Evolutionary conservation across 805 yeast genomes (phyloP).

Genomic region (Nakazawaea ernobii): DNA sequence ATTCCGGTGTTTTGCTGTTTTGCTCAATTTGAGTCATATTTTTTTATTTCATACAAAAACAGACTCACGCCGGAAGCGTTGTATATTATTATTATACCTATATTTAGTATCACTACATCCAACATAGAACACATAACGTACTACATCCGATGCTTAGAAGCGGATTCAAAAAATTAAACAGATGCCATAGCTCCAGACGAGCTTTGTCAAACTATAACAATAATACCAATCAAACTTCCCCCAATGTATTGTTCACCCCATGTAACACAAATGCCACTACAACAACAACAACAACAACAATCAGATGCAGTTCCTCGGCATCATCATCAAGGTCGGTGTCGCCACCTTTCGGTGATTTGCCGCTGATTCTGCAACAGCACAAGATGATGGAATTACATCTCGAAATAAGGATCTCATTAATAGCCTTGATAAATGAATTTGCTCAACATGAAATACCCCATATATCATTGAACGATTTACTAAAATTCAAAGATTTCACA

Average conservation of each 20-base stretch:
- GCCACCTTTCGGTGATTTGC: not conserved
- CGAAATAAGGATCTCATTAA: slow-evolving; percentile 51
- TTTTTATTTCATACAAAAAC: too few relatives aligned
- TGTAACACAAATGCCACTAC: not conserved
- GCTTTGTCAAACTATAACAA: slow-evolving; percentile 4
- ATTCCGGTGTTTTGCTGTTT: too few relatives aligned
- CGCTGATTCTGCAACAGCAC: not conserved
- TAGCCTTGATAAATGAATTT: slow-evolving; percentile 51
- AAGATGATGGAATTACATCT: slow-evolving; percentile 26
- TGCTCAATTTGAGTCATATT: too few relatives aligned
- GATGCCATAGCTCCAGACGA: slow-evolving; percentile 2
- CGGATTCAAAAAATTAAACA: not conserved
- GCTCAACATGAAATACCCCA: slow-evolving; percentile 48
- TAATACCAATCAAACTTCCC: not conserved
- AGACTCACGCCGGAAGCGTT: too few relatives aligned
- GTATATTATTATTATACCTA: too few relatives aligned
- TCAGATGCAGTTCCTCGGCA: not conserved
- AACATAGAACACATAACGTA: too few relatives aligned
- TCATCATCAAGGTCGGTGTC: not conserved
- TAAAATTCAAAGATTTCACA: slow-evolving; percentile 33
- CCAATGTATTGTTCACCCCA: not conserved
- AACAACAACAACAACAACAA: not conserved
- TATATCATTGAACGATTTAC: slow-evolving; percentile 45
- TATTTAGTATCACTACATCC: too few relatives aligned
- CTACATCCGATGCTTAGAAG: too few relatives aligned